Percentiles rank a stretch among this genome's conserved stretches.
Conservation (phyloP, 2,329 filamentous ascomycete genomes). For the Botrytis medusae region DNA sequence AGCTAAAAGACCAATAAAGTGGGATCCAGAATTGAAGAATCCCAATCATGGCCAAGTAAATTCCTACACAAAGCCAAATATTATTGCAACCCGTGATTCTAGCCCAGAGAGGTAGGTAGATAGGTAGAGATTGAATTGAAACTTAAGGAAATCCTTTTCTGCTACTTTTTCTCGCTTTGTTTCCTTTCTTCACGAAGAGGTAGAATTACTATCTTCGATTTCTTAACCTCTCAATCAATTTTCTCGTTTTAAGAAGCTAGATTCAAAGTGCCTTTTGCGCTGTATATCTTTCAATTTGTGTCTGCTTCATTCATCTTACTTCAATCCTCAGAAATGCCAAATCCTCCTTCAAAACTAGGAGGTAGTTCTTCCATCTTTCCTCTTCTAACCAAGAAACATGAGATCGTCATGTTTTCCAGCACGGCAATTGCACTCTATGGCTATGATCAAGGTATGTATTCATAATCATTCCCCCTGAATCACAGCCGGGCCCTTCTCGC, state of each 20-base stretch:
- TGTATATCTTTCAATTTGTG: neutral
- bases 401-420: conserved; percentile 43
- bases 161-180: neutral
- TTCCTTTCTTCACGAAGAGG: neutral
- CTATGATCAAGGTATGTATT: conserved; percentile 68
- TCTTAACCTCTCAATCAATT: neutral
- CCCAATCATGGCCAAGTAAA: neutral
- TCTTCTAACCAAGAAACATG: conserved; percentile 39
- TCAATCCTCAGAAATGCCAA: conserved; percentile 36
- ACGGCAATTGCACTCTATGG: conserved; percentile 64
- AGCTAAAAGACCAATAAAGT: neutral
- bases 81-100: neutral
- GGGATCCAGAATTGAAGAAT: neutral
- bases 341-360: conserved; percentile 35
- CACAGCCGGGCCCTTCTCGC: neutral
- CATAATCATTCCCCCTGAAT: neutral
- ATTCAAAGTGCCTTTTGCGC: neutral
- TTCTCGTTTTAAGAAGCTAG: neutral
- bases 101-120: neutral
- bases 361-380: conserved; percentile 31
- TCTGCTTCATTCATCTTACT: neutral
- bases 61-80: neutral
- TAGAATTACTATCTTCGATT: neutral
- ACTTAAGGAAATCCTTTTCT: neutral
- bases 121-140: neutral